Base-by-base conservation (phyloP, 2,329 filamentous ascomycete species). In the Ophiocordyceps camponoti-leonardi region DNA sequence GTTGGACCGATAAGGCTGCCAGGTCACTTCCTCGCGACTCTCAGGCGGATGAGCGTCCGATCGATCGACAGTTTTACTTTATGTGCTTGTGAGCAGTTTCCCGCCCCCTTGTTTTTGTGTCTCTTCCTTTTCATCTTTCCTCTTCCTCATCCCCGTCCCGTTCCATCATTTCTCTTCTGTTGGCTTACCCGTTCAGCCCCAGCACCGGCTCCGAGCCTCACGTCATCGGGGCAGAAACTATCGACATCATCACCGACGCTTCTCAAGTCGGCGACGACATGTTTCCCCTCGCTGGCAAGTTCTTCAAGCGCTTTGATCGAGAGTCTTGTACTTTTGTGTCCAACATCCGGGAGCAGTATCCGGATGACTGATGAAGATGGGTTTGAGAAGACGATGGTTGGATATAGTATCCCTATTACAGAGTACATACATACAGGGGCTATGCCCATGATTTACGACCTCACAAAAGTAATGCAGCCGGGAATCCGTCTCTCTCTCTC, bases 261-360 rank as follows among this genome's bases (percentile, higher is more conserved):
- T 60, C 44, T 59, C 65, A 51, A 52, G 68, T 81, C 2, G 69
- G 73, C 0, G 63, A 72, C 4, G 54, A 73, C 22, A 67, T 93
- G 49, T 72, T 86, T 56, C 68, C 69, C 42, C 63, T 84, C 52
- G 86, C 87, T 3, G 92, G 92, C 0, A 82, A 81, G 54, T 86
- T 85, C 61, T 96, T 98, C 61, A 93, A 86, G 61, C 72, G 86
- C 40, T 96, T 87, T 70, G 85, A 95, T 61, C 56, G 60, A 5
- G 66, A 65, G 31, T 69, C 63, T 0, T 77, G 77, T 52, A 69
- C 64, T 4, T 98, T 96, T 64, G 72, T 94, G 30, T 94, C 86
- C 53, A 96, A 95, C 60, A 57, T 75, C 30, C 63, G 65, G 53
- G 85, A 93, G 53, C 79, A 88, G 56, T 95, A 87, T 61, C 90